A percentile compares a stretch with the other conserved stretches of the same genome.
Conservation (phyloP, 306 rosid species). For the Senna siamea region DNA sequence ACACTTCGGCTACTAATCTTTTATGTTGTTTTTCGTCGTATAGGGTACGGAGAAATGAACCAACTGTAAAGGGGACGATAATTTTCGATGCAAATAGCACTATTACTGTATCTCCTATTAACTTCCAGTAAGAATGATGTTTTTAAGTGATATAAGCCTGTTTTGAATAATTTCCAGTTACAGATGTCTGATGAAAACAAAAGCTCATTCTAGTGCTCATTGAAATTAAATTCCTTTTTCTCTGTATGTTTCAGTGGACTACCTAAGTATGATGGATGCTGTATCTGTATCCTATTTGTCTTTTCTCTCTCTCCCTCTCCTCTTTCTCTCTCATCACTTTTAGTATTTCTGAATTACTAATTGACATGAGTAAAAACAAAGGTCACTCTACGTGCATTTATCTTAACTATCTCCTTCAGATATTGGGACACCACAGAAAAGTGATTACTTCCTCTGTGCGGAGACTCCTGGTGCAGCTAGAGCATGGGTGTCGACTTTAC, state of each 20-base stretch:
- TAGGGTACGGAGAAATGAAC: conserved; percentile 92
- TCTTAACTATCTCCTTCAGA: conserved; percentile 59
- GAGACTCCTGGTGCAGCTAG: conserved; percentile 98
- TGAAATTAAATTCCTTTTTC: conserved; percentile 33
- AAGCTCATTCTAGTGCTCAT: conserved; percentile 9
- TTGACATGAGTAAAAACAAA: conserved; percentile 8
- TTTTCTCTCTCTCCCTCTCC: not conserved
- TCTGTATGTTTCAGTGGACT: conserved; percentile 65
- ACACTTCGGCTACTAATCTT: conserved; percentile 25
- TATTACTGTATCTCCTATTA: conserved; percentile 88
- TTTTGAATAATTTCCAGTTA: not conserved
- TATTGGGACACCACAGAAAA: conserved; percentile 96
- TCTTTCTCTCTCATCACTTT: not conserved
- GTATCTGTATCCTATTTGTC: conserved; percentile 82
- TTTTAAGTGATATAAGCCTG: conserved; percentile 18
- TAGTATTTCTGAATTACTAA: not conserved
- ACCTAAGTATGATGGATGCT: conserved; percentile 96
- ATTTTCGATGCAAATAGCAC: conserved; percentile 92
- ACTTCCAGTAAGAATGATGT: conserved; percentile 78
- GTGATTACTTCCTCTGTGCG: conserved; percentile 96
- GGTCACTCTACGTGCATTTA: conserved; percentile 8
- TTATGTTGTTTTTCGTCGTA: conserved; percentile 23
- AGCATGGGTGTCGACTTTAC: conserved; percentile 97
- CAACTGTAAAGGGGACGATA: conserved; percentile 81
- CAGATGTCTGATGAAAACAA: not conserved